phyloP scores from a whole-genome alignment of 148 eudicot genomes.

The Silene latifolia region DNA sequence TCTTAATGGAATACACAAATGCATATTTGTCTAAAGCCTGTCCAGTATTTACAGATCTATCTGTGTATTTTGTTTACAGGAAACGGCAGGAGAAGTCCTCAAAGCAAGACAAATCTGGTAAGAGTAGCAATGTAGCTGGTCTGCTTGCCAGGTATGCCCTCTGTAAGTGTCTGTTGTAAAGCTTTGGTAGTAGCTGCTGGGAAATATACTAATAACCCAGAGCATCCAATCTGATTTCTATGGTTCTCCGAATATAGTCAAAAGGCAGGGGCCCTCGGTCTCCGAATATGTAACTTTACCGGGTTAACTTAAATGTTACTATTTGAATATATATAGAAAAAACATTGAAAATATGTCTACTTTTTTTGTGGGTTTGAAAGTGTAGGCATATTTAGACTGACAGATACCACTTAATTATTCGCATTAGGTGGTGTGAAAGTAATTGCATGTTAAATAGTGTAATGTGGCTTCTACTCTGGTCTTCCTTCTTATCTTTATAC shows the following conservation, averaged over 20 bases:
- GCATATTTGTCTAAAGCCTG: slow-evolving; percentile 4
- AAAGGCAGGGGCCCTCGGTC: not conserved
- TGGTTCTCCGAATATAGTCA: not conserved
- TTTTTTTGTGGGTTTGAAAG: not conserved
- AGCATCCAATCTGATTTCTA: not conserved
- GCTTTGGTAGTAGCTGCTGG: not conserved
- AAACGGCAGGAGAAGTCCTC: slow-evolving; percentile 28
- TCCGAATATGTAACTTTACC: not conserved
- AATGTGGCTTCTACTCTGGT: not conserved
- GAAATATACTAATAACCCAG: not conserved
- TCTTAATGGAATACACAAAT: not conserved
- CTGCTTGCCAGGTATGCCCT: slow-evolving; percentile 22
- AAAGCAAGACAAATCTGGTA: slow-evolving; percentile 15
- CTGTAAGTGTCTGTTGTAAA: not conserved
- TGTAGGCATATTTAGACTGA: not conserved
- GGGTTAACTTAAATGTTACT: not conserved
- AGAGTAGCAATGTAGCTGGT: slow-evolving; percentile 20
- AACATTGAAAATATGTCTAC: not conserved
- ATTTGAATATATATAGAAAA: not conserved
- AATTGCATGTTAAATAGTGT: too few species aligned
- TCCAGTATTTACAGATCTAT: not conserved
- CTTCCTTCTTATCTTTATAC: too few species aligned
- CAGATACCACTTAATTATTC: not conserved
- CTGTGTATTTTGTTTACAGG: slow-evolving; percentile 31
- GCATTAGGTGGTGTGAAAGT: too few species aligned